Percentiles rank a stretch among this genome's conserved stretches.
These are phyloP conservation scores for Byssothecium circinans DNA, from an alignment of 2,329 filamentous ascomycete species.

Conservation along the genomic window DNA sequence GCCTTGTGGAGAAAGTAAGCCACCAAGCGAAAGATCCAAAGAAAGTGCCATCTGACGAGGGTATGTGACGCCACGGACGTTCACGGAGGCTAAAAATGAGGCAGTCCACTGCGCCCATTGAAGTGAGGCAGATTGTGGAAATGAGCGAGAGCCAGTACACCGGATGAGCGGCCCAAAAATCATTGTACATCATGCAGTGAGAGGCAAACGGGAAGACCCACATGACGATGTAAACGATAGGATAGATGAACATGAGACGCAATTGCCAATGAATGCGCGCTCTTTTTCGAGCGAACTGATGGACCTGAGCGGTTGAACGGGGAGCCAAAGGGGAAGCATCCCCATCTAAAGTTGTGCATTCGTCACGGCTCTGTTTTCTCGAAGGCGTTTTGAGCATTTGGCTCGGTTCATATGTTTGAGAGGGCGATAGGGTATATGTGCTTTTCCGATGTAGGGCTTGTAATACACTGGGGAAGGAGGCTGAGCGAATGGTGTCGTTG, in stretches of 20 bases:
- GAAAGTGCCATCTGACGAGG: slow-evolving; percentile 47
- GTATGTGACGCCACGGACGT: slow-evolving; percentile 67
- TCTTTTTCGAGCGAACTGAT: slow-evolving; percentile 41
- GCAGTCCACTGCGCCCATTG: slow-evolving; percentile 70
- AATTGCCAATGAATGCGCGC: slow-evolving; percentile 67
- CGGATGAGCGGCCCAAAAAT: slow-evolving; percentile 53
- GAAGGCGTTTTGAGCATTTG: background rate
- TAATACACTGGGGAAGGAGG: background rate
- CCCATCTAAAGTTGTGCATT: background rate
- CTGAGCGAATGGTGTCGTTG: background rate
- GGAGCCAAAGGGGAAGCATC: slow-evolving; percentile 8
- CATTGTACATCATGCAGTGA: slow-evolving; percentile 63
- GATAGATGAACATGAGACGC: slow-evolving; percentile 74
- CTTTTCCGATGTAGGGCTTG: background rate
- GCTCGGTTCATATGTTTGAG: background rate
- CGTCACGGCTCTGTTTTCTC: background rate
- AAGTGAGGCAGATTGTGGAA: slow-evolving; percentile 60
- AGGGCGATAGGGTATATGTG: background rate
- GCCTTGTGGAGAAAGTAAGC: background rate
- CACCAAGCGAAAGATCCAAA: slow-evolving; percentile 38
- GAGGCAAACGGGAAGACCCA: slow-evolving; percentile 72
- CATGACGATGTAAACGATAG: slow-evolving; percentile 67
- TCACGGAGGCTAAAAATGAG: slow-evolving; percentile 70
- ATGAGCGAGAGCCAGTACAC: slow-evolving; percentile 61
- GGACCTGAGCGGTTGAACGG: slow-evolving; percentile 7